Base-by-base conservation (phyloP, 1,284 basidiomycete genomes). In the Porodaedalea pini region DNA sequence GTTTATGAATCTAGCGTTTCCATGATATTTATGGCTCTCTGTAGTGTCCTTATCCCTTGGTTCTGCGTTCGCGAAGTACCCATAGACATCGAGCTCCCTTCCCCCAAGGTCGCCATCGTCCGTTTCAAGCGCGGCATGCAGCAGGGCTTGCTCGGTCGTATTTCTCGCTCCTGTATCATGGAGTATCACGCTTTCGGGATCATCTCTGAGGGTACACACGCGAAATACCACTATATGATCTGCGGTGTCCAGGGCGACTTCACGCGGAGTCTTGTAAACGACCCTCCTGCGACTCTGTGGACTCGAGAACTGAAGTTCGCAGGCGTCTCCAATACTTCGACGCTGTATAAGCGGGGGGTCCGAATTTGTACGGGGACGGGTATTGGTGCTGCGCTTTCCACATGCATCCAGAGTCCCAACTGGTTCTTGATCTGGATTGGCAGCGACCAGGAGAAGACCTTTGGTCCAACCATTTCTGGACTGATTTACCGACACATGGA, bases 401-500 rank as follows among this genome's bases (percentile, higher is more conserved):
- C 86, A 17, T 88, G 85, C 63, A 74, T 88, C 37, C 87, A 89
- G 67, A 85, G 83, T 7, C 78, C 79, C 3, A 63, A 85, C 69
- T 88, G 86, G 86, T 88, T 79, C 69, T 75, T 88, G 56, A 88
- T 90, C 63, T 89, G 87, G 87, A 89, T 90, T 60, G 86, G 85
- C 82, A 66, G 63, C 77, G 85, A 88, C 66, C 85, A 87, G 69
- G 83, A 86, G 69, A 86, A 85, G 73, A 89, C 87, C 0, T 89
- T 89, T 64, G 87, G 87, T 11, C 82, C 85, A 37, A 89, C 87
- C 34, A 86, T 90, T 62, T 80, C 77, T 61, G 79, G 80, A 17
- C 76, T 90, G 49, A 88, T 90, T 62, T 78, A 81, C 64, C 75
- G 78, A 56, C 77, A 87, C 65, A 73, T 90, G 40, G 83, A 76